A percentile compares a stretch with the other conserved stretches of the same genome.
phyloP scores from a whole-genome alignment of 2,329 filamentous ascomycete species.

The Scedosporium dehoogii region DNA sequence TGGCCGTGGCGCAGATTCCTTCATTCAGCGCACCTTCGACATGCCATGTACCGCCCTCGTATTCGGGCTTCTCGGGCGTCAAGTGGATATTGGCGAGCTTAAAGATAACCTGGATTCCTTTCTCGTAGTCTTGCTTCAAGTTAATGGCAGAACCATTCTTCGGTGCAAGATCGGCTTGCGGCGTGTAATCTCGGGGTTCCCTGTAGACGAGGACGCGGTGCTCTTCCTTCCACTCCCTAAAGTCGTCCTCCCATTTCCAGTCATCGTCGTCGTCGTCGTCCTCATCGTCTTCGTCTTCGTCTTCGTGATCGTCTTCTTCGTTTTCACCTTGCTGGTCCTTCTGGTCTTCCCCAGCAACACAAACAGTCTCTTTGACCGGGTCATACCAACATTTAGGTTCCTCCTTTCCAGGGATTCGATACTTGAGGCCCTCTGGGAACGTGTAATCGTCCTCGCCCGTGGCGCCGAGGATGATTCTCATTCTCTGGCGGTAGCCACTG shows the following conservation, averaged over 20 bases:
- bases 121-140: constrained; percentile 9
- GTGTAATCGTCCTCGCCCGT: not conserved
- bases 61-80: constrained; percentile 45
- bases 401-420: not conserved
- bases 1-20: constrained; percentile 50
- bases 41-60: constrained; percentile 44
- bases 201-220: constrained; percentile 11
- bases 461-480: not conserved
- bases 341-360: constrained; percentile 8
- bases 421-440: constrained; percentile 1
- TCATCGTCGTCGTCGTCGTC: constrained; percentile 9
- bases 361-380: not conserved
- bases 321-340: constrained; percentile 10
- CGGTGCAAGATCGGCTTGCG: not conserved
- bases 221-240: constrained; percentile 5
- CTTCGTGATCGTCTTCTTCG: constrained; percentile 1
- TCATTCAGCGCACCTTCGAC: constrained; percentile 50
- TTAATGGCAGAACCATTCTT: constrained; percentile 7
- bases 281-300: not conserved
- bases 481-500: not conserved
- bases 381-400: not conserved
- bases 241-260: constrained; percentile 11
- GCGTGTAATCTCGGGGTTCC: constrained; percentile 13
- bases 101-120: constrained; percentile 48
- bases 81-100: constrained; percentile 54